Evolutionary conservation across 768 basidiomycete genomes (phyloP).

Genomic region (Boletellus emodensis): DNA sequence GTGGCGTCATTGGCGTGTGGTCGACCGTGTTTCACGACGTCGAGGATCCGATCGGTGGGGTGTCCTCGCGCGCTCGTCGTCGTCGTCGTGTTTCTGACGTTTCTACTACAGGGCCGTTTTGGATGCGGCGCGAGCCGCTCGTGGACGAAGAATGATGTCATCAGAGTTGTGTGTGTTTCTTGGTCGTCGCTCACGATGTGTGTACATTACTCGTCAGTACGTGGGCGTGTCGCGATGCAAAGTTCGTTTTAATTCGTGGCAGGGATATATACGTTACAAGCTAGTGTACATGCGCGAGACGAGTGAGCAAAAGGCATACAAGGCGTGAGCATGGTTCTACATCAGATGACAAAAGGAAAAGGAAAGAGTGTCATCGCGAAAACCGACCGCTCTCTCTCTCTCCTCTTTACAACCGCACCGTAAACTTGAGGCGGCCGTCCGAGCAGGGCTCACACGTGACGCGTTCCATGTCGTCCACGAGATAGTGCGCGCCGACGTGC

Average conservation of each 20-base stretch:
- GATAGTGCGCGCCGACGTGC: constrained; percentile 52
- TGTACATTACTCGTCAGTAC: too few species aligned
- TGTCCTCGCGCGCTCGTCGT: too few species aligned
- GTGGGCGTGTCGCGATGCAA: too few species aligned
- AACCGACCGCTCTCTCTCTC: too few species aligned
- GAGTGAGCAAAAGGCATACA: too few species aligned
- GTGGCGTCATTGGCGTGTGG: constrained; percentile 55
- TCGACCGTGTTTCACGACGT: constrained; percentile 46
- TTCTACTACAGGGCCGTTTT: constrained; percentile 21
- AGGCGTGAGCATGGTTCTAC: too few species aligned
- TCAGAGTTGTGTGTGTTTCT: too few species aligned
- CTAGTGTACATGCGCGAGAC: too few species aligned
- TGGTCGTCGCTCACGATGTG: neutral
- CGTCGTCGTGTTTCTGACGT: too few species aligned
- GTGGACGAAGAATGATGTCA: constrained; percentile 25
- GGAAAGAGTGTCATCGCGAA: too few species aligned
- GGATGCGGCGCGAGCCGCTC: constrained; percentile 25
- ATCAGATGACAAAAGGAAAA: too few species aligned
- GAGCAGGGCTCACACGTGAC: constrained; percentile 40
- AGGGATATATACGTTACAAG: neutral
- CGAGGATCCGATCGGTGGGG: constrained; percentile 44
- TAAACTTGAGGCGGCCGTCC: constrained; percentile 43
- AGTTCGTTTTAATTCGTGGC: neutral
- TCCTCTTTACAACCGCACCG: constrained; percentile 24
- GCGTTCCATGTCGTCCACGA: constrained; percentile 53